Base-by-base conservation (phyloP, 805 yeast species). In the Jamesozyma rosinii region DNA sequence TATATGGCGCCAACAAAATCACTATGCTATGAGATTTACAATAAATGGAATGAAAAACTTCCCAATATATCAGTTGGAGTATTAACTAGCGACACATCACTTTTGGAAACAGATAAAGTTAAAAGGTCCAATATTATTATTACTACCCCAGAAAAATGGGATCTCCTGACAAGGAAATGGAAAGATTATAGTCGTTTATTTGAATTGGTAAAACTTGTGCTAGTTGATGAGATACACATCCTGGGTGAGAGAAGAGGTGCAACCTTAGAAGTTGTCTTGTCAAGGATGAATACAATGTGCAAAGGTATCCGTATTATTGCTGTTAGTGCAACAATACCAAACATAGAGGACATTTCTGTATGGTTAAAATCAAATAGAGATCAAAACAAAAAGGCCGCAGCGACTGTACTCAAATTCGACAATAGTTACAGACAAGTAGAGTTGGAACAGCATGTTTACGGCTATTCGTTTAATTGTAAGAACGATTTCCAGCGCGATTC, bases 91-190 rank as follows among this genome's bases (percentile, higher is more conserved):
- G 83, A 77, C 47, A 74, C 80, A 10, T 61, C 69, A 9, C 61
- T 58, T 18, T 44, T 63, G 3, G 76, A 74, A 35, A 60, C 71
- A 5, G 77, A 70, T 11, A 63, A 58, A 33, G 75, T 71, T 3
- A 67, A 67, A 53, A 66, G 59, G n/a, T 68, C 77, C 1, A 72
- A 73, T 44, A 65, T 77, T 4, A 74, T 77, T 9, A 69, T 77
- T 8, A 70, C 79, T 1, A 77, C 82, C 1, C 81, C 82, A 3
- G 82, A 77, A 53, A 77, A 77, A 53, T 76, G 80, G 79, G 81
- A 77, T 50, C 60, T 72, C 36, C 58, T 76, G 44, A 74, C 81
- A 0, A 61, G 81, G 48, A 70, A 68, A 49, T 69, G 77, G 76
- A 51, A 59, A 2, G 76, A 74, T 48, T 67, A 61, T 48, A 51